Conservation (phyloP, 345 rosid genomes). For the Gossypium australe region DNA sequence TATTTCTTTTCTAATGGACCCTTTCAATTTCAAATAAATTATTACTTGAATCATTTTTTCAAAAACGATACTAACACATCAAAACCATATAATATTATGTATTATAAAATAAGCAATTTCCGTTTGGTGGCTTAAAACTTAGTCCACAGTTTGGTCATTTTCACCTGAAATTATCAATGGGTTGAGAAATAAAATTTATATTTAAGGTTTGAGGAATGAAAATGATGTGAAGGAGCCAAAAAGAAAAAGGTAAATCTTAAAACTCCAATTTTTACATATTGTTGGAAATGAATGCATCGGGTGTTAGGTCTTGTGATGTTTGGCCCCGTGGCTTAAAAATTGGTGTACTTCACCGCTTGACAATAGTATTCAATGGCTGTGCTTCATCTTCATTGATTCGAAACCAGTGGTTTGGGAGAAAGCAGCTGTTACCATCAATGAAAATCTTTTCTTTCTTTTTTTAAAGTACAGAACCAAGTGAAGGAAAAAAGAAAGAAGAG, state of each 20-base stretch:
- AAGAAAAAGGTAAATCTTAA: background rate
- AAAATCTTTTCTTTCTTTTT: background rate
- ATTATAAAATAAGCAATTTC: background rate
- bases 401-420: background rate
- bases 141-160: background rate
- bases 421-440: constrained; percentile 1
- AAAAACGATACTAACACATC: too few species aligned
- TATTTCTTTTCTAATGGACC: background rate
- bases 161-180: background rate
- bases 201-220: too few species aligned
- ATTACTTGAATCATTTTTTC: background rate
- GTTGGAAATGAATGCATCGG: background rate
- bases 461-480: background rate
- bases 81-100: too few species aligned
- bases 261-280: background rate
- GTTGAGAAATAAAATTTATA: too few species aligned
- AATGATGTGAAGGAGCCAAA: background rate
- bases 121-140: background rate
- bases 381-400: background rate
- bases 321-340: background rate
- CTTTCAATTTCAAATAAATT: background rate
- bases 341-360: background rate
- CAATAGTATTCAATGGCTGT: background rate
- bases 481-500: background rate
- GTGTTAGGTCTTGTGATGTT: background rate